Base-by-base conservation (phyloP, 495 filamentous ascomycete species). In the Entonaema liquescens region DNA sequence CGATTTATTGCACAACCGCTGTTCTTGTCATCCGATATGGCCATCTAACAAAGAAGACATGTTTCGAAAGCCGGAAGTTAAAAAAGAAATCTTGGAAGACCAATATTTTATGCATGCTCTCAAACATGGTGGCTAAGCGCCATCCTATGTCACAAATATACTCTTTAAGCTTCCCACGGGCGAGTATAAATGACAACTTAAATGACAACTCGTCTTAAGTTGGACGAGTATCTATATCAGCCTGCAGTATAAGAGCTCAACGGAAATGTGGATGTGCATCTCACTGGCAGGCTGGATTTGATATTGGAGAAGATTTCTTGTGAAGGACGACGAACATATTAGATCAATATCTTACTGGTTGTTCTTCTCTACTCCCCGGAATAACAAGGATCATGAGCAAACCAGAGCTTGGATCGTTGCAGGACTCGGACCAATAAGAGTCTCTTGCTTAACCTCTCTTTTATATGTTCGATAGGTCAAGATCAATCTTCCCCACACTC, bases 311-410 rank as follows among this genome's bases (percentile, higher is more conserved):
- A 53, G 50, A 62, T 52, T 62, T 60, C 57, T 42, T 42, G 11
- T 33, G 36, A 63, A 63, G 58, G 68, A 62, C 58, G 26, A 55
- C 50, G 42, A 71, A 62, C 58, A 71, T 67, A 50, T 59, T 9
- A 62, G 12, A 53, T 28, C 17, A 26, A 59, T 12, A 59, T 67
- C 36, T 42, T 21, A 72, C 67, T 72, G 65, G 70, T 33, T 23
- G 25, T 50, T 50, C 17, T 42, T 52, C n/a, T 56, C 19, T 56
- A 56, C 59, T 67, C 62, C 63, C 62, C 61, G 65, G 60, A 72
- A 60, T 54, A 63, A 42, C 70, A 31, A 60, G 65, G 70, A 68
- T 72, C 56, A 49, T 49, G 59, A 65, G 61, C 65, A 68, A 68
- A 68, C 60, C 64, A 59, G 42, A 65, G 55, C 62, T 67, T 49